Percentiles rank a stretch among this genome's conserved stretches.
These are phyloP conservation scores for Aschersonia sp. DNA, from an alignment of 2,329 filamentous ascomycete species.

Conservation along the genomic window DNA sequence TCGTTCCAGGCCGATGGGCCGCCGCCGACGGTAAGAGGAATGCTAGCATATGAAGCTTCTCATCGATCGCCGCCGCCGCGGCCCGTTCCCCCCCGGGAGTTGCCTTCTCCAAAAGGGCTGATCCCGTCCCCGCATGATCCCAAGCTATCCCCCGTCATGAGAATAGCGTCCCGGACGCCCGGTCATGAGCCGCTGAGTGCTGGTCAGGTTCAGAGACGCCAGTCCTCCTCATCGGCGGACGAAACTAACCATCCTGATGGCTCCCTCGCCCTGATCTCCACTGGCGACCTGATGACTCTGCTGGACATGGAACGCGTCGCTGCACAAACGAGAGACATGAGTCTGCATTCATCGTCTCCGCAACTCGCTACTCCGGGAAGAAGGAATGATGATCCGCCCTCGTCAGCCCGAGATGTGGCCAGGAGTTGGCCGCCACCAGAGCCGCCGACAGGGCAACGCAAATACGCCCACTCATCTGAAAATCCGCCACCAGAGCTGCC, in stretches of 20 bases:
- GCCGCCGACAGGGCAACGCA: constrained; percentile 16
- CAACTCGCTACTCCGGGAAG: constrained; percentile 21
- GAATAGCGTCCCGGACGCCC: no score
- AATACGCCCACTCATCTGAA: constrained; percentile 13
- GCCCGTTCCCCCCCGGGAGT: constrained; percentile 6
- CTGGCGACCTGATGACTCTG: constrained; percentile 25
- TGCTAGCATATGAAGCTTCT: constrained; percentile 30
- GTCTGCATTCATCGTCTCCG: constrained; percentile 18
- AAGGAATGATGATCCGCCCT: constrained; percentile 14
- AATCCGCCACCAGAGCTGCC: constrained; percentile 7
- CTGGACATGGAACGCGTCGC: constrained; percentile 30
- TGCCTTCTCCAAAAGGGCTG: constrained; percentile 13
- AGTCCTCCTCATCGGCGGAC: constrained; percentile 23
- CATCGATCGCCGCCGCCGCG: constrained; percentile 7
- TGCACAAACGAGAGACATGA: constrained; percentile 24
- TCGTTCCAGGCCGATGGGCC: constrained; percentile 25
- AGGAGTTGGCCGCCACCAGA: constrained; percentile 8
- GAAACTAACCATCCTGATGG: constrained; percentile 15
- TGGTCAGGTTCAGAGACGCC: background rate
- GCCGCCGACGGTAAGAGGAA: constrained; percentile 35
- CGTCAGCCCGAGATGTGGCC: constrained; percentile 19
- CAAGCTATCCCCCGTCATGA: no score
- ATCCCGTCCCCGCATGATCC: no score
- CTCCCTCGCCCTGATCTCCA: constrained; percentile 36
- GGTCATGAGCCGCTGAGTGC: background rate